These are phyloP conservation scores for Coix lacrymajobi DNA, from an alignment of 176 grass and related monocot species.

Conservation along the genomic window DNA sequence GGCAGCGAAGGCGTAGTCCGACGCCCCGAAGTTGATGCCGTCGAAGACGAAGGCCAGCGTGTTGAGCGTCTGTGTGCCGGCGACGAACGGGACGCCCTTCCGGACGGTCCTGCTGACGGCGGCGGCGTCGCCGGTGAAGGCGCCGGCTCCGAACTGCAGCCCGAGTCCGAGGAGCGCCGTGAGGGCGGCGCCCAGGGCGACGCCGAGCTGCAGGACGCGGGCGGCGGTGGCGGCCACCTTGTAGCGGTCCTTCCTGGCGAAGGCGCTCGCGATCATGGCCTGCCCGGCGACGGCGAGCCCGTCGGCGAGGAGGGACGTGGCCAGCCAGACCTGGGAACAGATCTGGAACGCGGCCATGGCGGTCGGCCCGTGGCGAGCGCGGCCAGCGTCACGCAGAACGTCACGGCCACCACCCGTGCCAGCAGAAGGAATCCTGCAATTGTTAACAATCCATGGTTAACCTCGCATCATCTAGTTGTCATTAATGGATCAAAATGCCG, in stretches of 20 bases:
- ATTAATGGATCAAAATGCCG: not conserved
- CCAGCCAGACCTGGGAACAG: conserved; percentile 83
- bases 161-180: conserved; percentile 43
- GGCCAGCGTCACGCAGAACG: conserved; percentile 88
- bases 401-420: conserved; percentile 94
- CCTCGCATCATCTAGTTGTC: not conserved
- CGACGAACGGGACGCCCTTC: conserved; percentile 73
- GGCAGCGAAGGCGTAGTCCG: conserved; percentile 59
- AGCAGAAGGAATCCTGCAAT: conserved; percentile 74
- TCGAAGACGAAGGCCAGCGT: conserved; percentile 74
- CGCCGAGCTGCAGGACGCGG: conserved; percentile 73
- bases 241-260: conserved; percentile 57
- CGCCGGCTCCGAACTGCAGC: conserved; percentile 65
- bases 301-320: conserved; percentile 85
- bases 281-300: conserved; percentile 91
- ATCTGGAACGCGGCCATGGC: conserved; percentile 91
- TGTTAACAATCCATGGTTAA: not conserved
- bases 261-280: conserved; percentile 83
- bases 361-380: conserved; percentile 59
- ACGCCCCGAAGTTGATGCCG: conserved; percentile 70
- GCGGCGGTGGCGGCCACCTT: conserved; percentile 57
- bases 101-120: conserved; percentile 56
- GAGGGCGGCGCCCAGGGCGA: conserved; percentile 62
- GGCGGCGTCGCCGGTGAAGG: conserved; percentile 66
- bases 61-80: conserved; percentile 63